phyloP scores from a whole-genome alignment of 371 early-diverging fungal species.

The Saksenaea oblongispora region DNA sequence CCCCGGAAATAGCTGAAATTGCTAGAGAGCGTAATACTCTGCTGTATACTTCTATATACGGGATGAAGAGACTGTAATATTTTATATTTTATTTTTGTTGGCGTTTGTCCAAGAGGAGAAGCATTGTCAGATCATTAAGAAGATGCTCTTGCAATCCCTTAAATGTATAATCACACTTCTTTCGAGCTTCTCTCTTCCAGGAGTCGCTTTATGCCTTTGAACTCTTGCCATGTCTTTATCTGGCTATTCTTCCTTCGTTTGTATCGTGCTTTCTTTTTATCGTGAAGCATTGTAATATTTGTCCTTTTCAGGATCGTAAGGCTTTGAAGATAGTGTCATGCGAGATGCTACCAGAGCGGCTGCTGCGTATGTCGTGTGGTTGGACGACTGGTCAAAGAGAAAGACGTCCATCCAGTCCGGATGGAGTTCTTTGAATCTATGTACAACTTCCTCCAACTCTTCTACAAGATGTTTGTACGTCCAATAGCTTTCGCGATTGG shows the following conservation, averaged over 20 bases:
- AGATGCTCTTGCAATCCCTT: background rate
- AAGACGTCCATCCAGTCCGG: conserved; percentile 3
- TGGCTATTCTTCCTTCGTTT: no score
- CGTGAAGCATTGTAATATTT: no score
- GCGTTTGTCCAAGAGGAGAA: background rate
- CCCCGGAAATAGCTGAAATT: no score
- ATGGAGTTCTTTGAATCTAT: conserved; percentile 13
- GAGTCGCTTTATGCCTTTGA: background rate
- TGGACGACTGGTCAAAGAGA: conserved; percentile 8
- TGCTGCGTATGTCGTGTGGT: background rate
- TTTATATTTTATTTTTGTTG: background rate
- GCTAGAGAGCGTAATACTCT: no score
- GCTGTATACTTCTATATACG: conserved; percentile 9
- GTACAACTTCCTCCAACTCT: conserved; percentile 2
- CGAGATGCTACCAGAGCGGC: background rate
- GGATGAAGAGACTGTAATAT: background rate
- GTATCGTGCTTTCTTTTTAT: no score
- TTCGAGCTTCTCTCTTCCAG: background rate
- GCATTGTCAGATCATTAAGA: background rate
- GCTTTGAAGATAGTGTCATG: background rate
- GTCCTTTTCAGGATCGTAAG: no score
- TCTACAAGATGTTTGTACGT: background rate
- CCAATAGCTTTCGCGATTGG: conserved; percentile 12
- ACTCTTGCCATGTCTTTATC: background rate
- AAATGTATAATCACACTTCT: background rate